A percentile compares a stretch with the other conserved stretches of the same genome.
Conservation (phyloP, 306 rosid species). For the Glycine latifolia region DNA sequence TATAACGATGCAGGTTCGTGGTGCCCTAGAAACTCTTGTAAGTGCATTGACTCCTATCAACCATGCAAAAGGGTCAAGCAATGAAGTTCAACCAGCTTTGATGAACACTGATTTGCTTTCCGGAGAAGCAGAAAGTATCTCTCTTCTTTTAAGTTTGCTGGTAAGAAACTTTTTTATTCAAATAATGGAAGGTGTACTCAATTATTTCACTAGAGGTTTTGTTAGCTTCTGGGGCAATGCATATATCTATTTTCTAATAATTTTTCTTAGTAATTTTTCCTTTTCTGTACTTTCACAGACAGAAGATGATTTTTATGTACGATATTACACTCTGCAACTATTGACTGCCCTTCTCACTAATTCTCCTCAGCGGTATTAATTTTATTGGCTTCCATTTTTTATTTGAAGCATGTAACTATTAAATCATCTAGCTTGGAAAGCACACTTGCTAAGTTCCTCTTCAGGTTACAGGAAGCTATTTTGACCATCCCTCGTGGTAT, state of each 20-base stretch:
- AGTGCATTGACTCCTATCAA: constrained; percentile 80
- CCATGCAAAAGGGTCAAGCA: constrained; percentile 66
- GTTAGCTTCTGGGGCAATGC: constrained; percentile 35
- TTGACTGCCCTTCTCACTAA: constrained; percentile 84
- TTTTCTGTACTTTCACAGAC: constrained; percentile 56
- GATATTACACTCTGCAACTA: constrained; percentile 89
- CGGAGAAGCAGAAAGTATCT: constrained; percentile 76
- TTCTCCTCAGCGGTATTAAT: constrained; percentile 71
- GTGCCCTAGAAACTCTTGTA: constrained; percentile 81
- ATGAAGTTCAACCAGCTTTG: constrained; percentile 76
- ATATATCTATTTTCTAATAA: not conserved
- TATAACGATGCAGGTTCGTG: constrained; percentile 65
- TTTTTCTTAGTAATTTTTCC: constrained; percentile 12
- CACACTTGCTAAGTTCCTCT: constrained; percentile 54
- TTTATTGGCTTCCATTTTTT: constrained; percentile 39
- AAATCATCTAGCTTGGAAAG: constrained; percentile 37
- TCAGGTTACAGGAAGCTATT: constrained; percentile 94
- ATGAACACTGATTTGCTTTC: constrained; percentile 86
- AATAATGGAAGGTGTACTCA: not conserved
- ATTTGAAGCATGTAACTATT: constrained; percentile 13
- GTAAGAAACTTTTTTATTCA: constrained; percentile 49
- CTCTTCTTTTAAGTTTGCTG: constrained; percentile 84
- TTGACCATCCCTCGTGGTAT: constrained; percentile 86
- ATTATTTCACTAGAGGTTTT: not conserved
- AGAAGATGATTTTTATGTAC: constrained; percentile 90